phyloP scores from a whole-genome alignment of 1,284 basidiomycete genomes.

The Stereum hirsutum region DNA sequence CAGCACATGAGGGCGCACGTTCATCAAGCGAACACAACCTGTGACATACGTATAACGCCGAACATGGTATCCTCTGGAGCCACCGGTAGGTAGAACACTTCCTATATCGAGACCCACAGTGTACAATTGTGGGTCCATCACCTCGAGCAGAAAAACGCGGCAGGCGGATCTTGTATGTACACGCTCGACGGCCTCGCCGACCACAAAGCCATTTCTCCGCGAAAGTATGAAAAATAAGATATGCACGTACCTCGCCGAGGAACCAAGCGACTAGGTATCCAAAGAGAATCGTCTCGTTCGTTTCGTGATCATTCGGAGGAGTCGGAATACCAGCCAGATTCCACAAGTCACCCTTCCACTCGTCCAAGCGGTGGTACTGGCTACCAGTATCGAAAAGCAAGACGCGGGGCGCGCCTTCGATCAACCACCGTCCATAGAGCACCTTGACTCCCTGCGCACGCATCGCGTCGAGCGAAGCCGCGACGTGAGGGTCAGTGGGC shows the following conservation, averaged over 20 bases:
- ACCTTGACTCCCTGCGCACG: conserved; percentile 84
- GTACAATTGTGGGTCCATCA: too few relatives aligned
- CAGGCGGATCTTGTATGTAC: too few relatives aligned
- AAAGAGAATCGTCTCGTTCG: conserved; percentile 97
- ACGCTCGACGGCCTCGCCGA: too few relatives aligned
- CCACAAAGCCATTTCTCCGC: conserved; percentile 4
- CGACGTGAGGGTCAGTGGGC: conserved; percentile 67
- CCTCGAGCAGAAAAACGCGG: too few relatives aligned
- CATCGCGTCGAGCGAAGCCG: conserved; percentile 69
- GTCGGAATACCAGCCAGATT: conserved; percentile 95
- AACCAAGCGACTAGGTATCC: conserved; percentile 99
- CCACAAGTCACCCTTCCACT: conserved; percentile 99
- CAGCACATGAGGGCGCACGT: too few relatives aligned
- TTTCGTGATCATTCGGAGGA: conserved; percentile 93
- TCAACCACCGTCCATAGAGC: conserved; percentile 95
- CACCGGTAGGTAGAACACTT: too few relatives aligned
- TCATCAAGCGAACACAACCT: too few relatives aligned
- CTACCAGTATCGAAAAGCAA: conserved; percentile 94
- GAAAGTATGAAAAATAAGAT: conserved; percentile 9
- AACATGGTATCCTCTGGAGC: too few relatives aligned
- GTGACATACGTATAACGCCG: too few relatives aligned
- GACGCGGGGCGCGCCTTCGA: conserved; percentile 91
- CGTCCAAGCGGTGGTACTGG: conserved; percentile 83
- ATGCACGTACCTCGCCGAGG: conserved; percentile 77
- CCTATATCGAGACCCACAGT: too few relatives aligned